Conservation (phyloP, 345 rosid species). For the Geranium rotundifolium region DNA sequence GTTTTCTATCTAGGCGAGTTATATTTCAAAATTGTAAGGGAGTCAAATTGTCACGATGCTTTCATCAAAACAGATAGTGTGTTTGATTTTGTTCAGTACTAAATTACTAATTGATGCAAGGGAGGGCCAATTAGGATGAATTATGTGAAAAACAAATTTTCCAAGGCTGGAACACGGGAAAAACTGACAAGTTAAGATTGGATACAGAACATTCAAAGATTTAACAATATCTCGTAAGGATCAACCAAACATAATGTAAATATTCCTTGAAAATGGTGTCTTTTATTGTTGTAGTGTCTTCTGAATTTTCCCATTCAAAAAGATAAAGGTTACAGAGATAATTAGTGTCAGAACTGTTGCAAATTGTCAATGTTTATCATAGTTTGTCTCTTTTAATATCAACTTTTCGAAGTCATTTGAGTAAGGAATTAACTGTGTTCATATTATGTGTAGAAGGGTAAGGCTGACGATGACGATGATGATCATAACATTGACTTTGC, state of each 20-base stretch:
- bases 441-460: conserved; percentile 19
- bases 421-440: not conserved
- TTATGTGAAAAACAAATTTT: no score
- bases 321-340: no score
- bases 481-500: conserved; percentile 35
- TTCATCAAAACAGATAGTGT: not conserved
- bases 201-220: not conserved
- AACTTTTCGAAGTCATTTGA: not conserved
- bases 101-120: no score
- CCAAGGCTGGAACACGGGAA: not conserved
- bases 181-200: not conserved
- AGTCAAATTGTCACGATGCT: not conserved
- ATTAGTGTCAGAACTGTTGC: no score
- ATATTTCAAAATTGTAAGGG: no score
- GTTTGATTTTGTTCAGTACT: no score
- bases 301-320: not conserved
- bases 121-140: no score
- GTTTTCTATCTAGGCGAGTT: no score
- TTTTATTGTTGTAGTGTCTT: not conserved
- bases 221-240: not conserved
- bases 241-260: not conserved
- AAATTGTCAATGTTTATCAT: no score
- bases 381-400: no score
- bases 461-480: conserved; percentile 21
- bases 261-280: not conserved